Conservation (phyloP, 305 asterid genomes). For the Fraxinus albicans region DNA sequence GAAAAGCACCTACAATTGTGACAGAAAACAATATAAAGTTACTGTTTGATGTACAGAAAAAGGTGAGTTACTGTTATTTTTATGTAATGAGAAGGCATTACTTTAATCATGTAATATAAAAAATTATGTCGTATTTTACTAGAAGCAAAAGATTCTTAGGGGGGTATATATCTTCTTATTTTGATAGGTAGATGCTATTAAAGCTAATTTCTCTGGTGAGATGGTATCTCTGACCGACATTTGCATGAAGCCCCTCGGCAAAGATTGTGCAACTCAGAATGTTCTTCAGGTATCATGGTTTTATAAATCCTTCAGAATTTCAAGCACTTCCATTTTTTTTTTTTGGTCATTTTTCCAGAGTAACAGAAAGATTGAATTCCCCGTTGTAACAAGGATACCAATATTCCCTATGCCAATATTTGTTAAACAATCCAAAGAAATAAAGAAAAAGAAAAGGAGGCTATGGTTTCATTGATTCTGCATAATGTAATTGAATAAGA, state of each 20-base stretch:
- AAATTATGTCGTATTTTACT: background rate
- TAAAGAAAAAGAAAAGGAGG: no score
- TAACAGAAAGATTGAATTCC: background rate
- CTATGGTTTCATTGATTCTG: no score
- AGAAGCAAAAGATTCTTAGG: constrained; percentile 6
- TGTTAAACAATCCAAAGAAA: no score
- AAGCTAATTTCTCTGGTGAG: constrained; percentile 81
- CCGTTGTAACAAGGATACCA: background rate
- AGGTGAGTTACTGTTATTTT: constrained; percentile 44
- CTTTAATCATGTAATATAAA: background rate
- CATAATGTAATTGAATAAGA: no score
- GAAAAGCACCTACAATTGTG: constrained; percentile 78
- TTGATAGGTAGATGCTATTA: constrained; percentile 85
- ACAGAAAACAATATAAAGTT: constrained; percentile 84
- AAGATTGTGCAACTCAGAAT: constrained; percentile 97
- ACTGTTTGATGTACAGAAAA: constrained; percentile 85
- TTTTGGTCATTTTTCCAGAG: background rate
- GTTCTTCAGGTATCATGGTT: constrained; percentile 76
- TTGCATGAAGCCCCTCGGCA: constrained; percentile 99
- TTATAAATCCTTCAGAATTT: background rate
- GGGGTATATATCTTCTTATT: constrained; percentile 19
- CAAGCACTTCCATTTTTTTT: background rate
- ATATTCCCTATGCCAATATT: background rate
- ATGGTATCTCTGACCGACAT: constrained; percentile 86
- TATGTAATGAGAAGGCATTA: constrained; percentile 4